Evolutionary conservation across 1,284 basidiomycete species (phyloP).

Genomic region (Irpex sp.): DNA sequence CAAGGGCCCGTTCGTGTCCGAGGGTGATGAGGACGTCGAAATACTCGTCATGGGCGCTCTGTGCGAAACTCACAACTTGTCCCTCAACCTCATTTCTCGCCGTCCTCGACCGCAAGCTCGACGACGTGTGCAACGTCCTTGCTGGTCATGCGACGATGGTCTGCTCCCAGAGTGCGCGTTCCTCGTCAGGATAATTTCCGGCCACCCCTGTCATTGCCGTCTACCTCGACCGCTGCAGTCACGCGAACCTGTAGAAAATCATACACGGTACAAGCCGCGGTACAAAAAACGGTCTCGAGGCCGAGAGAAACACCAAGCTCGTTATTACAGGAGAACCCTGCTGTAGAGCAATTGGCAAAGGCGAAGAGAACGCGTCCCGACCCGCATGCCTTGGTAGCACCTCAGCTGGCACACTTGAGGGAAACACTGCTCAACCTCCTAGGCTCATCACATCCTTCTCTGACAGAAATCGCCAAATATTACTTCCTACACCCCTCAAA

Average conservation of each 20-base stretch:
- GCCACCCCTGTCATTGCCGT: conserved; percentile 8
- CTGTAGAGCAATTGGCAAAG: conserved; percentile 10
- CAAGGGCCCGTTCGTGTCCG: neutral
- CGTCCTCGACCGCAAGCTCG: conserved; percentile 8
- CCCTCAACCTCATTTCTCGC: conserved; percentile 11
- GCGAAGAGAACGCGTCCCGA: conserved; percentile 37
- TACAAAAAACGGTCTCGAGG: conserved; percentile 16
- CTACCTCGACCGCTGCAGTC: conserved; percentile 14
- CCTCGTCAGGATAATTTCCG: conserved; percentile 12
- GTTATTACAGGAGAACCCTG: conserved; percentile 12
- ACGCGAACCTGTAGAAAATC: conserved; percentile 22
- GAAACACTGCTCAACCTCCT: conserved; percentile 77
- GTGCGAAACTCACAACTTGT: neutral
- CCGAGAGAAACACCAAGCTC: conserved; percentile 15
- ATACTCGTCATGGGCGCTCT: neutral
- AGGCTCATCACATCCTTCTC: conserved; percentile 84
- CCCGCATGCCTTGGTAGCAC: conserved; percentile 66
- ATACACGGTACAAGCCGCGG: conserved; percentile 28
- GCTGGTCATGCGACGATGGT: conserved; percentile 36
- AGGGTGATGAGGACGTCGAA: neutral
- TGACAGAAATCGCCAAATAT: conserved; percentile 88
- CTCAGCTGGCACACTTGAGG: conserved; percentile 76
- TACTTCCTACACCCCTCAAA: conserved; percentile 91
- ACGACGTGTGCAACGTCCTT: conserved; percentile 21
- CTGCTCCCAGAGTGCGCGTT: conserved; percentile 25